A percentile compares a stretch with the other conserved stretches of the same genome.
Conservation (phyloP, 23 red algal species). For the Chondrus crispus region DNA sequence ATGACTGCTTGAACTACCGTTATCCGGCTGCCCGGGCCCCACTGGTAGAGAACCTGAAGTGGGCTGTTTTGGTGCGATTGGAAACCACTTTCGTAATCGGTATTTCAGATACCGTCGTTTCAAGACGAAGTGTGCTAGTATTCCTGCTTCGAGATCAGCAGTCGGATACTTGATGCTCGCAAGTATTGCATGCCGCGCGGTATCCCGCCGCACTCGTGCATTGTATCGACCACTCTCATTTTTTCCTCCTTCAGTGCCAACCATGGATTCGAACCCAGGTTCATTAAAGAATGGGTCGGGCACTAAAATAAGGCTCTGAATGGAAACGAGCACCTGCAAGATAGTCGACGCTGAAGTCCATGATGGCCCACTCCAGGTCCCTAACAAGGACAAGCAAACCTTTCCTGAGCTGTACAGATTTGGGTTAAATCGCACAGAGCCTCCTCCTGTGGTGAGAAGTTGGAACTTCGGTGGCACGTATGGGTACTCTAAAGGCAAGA, state of each 20-base stretch:
- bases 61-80: neutral
- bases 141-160: constrained; percentile 23
- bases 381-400: constrained; percentile 71
- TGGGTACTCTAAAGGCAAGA: constrained; percentile 57
- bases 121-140: constrained; percentile 48
- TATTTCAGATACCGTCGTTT: constrained; percentile 51
- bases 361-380: constrained; percentile 70
- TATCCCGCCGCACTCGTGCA: constrained; percentile 20
- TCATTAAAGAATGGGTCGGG: constrained; percentile 80
- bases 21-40: neutral
- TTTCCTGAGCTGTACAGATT: constrained; percentile 80
- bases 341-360: constrained; percentile 76
- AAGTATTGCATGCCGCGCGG: constrained; percentile 44
- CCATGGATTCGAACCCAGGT: constrained; percentile 58
- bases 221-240: constrained; percentile 47
- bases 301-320: constrained; percentile 74
- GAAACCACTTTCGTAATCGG: constrained; percentile 28
- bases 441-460: constrained; percentile 52
- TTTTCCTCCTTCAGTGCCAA: constrained; percentile 48
- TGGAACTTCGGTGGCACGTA: constrained; percentile 46
- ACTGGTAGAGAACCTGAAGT: too few species aligned
- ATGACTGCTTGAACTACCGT: neutral
- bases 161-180: constrained; percentile 35
- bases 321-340: constrained; percentile 72
- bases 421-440: constrained; percentile 71